Conservation (phyloP, 78 protist genomes). For the Anaeramoeba flamelloides region DNA sequence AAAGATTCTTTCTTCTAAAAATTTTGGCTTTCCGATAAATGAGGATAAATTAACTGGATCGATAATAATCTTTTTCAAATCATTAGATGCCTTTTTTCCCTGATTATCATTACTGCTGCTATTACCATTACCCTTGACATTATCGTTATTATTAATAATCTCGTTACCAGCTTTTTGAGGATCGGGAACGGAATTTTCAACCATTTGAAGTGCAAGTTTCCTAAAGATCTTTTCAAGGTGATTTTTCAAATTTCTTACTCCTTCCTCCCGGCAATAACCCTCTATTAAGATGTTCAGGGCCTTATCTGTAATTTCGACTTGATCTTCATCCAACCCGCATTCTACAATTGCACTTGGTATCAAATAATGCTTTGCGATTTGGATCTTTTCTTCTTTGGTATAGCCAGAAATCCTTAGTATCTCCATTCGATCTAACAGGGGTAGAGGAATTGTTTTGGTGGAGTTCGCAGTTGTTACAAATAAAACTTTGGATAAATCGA, state of each 20-base stretch:
- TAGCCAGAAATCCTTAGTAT: constrained; percentile 1
- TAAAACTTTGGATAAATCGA: constrained; percentile 40
- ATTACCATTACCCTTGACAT: too few relatives aligned
- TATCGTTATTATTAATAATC: constrained; percentile 22
- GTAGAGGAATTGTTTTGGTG: neutral
- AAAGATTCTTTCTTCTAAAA: constrained; percentile 28
- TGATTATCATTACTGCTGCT: too few relatives aligned
- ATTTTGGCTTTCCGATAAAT: constrained; percentile 58
- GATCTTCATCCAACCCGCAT: constrained; percentile 27
- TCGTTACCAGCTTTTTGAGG: too few relatives aligned
- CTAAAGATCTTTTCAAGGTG: constrained; percentile 57
- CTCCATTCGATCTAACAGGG: neutral
- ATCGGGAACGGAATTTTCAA: constrained; percentile 10
- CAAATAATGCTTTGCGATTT: neutral
- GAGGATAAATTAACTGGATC: too few relatives aligned
- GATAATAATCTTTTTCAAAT: too few relatives aligned
- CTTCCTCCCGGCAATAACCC: constrained; percentile 74
- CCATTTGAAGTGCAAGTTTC: constrained; percentile 57
- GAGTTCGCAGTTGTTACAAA: neutral
- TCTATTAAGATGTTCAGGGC: constrained; percentile 33
- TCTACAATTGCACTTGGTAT: constrained; percentile 33
- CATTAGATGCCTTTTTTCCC: too few relatives aligned
- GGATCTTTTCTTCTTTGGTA: neutral
- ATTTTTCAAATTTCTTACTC: constrained; percentile 70
- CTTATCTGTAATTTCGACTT: constrained; percentile 17